Evolutionary conservation across 371 early-diverging fungal genomes (phyloP).

Genomic region (Homolaphlyctis polyrhiza): DNA sequence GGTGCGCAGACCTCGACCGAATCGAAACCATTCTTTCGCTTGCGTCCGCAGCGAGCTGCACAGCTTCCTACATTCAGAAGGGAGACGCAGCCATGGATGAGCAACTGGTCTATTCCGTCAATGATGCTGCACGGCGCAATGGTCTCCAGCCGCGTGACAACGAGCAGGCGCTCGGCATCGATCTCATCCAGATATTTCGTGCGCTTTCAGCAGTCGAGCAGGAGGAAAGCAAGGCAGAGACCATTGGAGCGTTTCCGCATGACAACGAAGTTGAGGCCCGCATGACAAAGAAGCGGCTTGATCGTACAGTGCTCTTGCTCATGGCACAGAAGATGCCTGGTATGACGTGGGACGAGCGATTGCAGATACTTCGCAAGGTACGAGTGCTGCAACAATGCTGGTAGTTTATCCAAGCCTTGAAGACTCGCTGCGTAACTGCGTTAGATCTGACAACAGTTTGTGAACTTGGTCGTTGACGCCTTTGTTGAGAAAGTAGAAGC

Average conservation of each 20-base stretch:
- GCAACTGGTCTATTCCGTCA: too few species aligned
- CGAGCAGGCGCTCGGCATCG: too few species aligned
- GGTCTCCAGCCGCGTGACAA: too few species aligned
- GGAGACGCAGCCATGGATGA: too few species aligned
- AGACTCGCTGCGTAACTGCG: too few species aligned
- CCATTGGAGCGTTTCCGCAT: background rate
- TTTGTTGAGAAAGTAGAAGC: too few species aligned
- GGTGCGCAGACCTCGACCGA: background rate
- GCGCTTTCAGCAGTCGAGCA: slow-evolving; percentile 4
- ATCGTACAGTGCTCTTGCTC: background rate
- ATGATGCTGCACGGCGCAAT: too few species aligned
- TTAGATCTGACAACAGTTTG: too few species aligned
- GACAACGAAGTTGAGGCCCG: background rate
- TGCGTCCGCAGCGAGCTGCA: background rate
- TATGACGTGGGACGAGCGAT: background rate
- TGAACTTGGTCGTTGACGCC: too few species aligned
- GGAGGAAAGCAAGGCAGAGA: background rate
- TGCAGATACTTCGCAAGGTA: background rate
- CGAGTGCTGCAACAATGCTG: too few species aligned
- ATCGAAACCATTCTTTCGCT: background rate
- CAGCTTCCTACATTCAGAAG: background rate
- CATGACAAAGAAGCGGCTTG: background rate
- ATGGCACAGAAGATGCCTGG: slow-evolving; percentile 1
- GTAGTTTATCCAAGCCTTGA: too few species aligned
- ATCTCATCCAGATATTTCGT: slow-evolving; percentile 1